Conservation (phyloP, 257 asterid genomes). For the Solanum chmielewskii region DNA sequence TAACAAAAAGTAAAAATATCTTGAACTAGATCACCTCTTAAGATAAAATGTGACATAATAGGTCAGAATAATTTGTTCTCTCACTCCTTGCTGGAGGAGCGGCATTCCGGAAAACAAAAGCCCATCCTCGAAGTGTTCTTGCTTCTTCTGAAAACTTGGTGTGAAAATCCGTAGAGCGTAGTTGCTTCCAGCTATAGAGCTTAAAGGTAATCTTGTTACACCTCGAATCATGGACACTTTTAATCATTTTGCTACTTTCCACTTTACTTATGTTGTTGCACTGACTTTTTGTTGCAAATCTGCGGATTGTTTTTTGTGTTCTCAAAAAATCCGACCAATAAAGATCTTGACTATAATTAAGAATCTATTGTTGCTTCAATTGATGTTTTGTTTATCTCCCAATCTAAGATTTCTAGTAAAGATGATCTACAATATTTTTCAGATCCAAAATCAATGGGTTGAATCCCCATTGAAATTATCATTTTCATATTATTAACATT, state of each 20-base stretch:
- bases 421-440: too few species aligned
- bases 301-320: not conserved
- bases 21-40: too few species aligned
- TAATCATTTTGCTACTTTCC: not conserved
- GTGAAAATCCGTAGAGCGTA: not conserved
- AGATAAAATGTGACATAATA: too few species aligned
- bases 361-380: not conserved
- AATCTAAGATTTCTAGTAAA: not conserved
- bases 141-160: too few species aligned
- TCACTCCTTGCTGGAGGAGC: too few species aligned
- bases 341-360: too few species aligned
- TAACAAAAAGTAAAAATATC: too few species aligned
- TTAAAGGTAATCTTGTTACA: not conserved
- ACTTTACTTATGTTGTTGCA: not conserved
- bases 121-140: too few species aligned
- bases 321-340: not conserved
- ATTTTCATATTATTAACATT: not conserved
- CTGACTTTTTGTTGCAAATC: not conserved
- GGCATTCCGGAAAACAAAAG: too few species aligned
- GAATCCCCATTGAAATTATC: not conserved
- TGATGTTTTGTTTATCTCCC: not conserved
- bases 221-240: not conserved
- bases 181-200: not conserved
- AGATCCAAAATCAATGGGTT: not conserved
- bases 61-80: too few species aligned